Evolutionary conservation across 78 protist species (phyloP), one percentile per base, ranked within the genome.

Genomic region (Dictyostelium capitatum): DNA sequence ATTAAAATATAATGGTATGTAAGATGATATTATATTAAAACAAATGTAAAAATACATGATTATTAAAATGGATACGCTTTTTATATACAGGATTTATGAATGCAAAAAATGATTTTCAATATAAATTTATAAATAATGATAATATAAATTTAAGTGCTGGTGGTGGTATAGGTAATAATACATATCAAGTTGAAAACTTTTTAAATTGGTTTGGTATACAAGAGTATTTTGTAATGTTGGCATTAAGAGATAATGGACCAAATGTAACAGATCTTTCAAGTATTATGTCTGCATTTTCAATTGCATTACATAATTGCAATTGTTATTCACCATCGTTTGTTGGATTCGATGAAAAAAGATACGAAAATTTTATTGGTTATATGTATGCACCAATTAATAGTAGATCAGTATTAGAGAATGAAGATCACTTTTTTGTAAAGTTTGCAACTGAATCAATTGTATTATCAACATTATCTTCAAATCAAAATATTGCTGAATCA

Each of bases 301-400:
- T 87, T 28, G 92, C 92, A 14, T 32, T 87, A 64, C 92, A 87
- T 43, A 74, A 87, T 77, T 67, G 57, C 12, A 50, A 74, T 48
- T 87, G 92, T 79, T 87, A 32, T 77, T 46, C 77, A 57, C 92
- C 92, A 41, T 78, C 78, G 37, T 87, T 87, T 77, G 92, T 87
- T 19, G 92, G 92, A 64, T 87, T 87, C 37, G 83, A 87, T 77
- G 92, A 87, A 32, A 87, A 87, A 73, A 70, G 92, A 70, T 87
- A 75, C 20, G 92, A 87, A n/a, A 87, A 87, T 56, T 87, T 87
- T 43, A 17, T 87, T n/a, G 92, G 92, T 12, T 87, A 87, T 77
- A 87, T 87, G 92, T 87, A 43, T 77, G 73, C 80, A n/a, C 92
- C 92, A 20, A 84, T 84, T 1, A 37, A n/a, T 19, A 56, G 77